Evolutionary conservation across 345 rosid genomes (phyloP).

Genomic region (Crucihimalaya himalaica): DNA sequence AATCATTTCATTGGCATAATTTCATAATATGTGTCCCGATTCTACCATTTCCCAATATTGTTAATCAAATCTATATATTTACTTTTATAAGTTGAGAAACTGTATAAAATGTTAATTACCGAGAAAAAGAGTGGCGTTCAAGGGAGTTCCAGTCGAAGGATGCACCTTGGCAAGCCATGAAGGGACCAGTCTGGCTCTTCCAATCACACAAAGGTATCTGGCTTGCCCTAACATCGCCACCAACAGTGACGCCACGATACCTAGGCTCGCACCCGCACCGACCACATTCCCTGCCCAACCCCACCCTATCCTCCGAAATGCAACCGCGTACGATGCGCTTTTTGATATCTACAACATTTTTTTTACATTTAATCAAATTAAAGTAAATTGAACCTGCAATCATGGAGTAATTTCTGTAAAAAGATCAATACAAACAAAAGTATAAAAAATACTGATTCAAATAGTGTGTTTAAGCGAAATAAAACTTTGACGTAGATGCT

Average conservation of each 20-base stretch:
- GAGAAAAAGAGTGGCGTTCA: slow-evolving; percentile 90
- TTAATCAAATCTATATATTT: not conserved
- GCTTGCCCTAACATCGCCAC: slow-evolving; percentile 99
- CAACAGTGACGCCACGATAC: slow-evolving; percentile 89
- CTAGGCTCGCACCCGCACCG: slow-evolving; percentile 93
- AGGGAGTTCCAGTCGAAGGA: slow-evolving; percentile 93
- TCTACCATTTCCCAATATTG: not conserved
- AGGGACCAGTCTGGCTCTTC: slow-evolving; percentile 83
- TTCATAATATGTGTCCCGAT: not conserved
- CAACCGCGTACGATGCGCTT: slow-evolving; percentile 65
- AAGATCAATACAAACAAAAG: too few species aligned
- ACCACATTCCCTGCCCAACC: slow-evolving; percentile 86
- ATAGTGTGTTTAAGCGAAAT: too few species aligned
- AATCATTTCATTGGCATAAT: too few species aligned
- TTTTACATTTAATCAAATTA: too few species aligned
- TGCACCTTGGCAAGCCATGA: slow-evolving; percentile 89
- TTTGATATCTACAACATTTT: slow-evolving; percentile 51
- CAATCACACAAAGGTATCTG: slow-evolving; percentile 93
- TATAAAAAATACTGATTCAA: too few species aligned
- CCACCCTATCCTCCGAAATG: slow-evolving; percentile 71
- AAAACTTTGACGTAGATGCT: too few species aligned
- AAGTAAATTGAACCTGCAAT: too few species aligned
- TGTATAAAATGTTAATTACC: slow-evolving; percentile 49
- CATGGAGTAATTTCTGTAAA: too few species aligned
- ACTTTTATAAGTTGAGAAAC: not conserved